These are phyloP conservation scores for Xylaria digitata DNA, from an alignment of 2,329 filamentous ascomycete genomes.

Conservation along the genomic window DNA sequence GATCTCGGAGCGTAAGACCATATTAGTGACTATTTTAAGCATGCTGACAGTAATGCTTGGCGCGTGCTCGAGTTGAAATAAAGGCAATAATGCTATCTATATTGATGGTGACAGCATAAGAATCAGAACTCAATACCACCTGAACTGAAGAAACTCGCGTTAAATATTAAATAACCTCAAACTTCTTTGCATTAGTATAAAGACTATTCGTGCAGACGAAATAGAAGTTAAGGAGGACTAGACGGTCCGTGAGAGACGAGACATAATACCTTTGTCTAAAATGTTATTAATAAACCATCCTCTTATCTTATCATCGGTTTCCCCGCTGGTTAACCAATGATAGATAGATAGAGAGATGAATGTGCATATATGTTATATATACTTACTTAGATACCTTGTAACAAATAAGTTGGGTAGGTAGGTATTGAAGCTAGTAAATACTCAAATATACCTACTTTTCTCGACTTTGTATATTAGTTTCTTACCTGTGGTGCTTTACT, in stretches of 20 bases:
- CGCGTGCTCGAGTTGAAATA: conserved; percentile 11
- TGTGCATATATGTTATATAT: no score
- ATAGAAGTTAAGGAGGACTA: neutral
- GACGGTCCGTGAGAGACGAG: neutral
- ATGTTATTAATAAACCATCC: neutral
- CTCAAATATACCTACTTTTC: neutral
- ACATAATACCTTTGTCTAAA: neutral
- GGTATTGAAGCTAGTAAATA: no score
- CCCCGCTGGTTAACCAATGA: conserved; percentile 24
- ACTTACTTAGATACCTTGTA: neutral
- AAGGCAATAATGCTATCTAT: neutral
- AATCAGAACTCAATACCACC: conserved; percentile 3
- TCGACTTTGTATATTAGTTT: neutral
- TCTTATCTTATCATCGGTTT: conserved; percentile 39
- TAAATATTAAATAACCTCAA: neutral
- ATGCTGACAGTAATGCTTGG: conserved; percentile 10
- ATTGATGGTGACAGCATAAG: conserved; percentile 7
- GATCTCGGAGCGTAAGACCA: neutral
- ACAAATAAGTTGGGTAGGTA: no score
- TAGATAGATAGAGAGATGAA: neutral
- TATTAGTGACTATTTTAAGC: conserved; percentile 1
- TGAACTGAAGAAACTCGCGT: conserved; percentile 8
- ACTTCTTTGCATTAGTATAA: neutral
- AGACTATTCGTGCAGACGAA: neutral
- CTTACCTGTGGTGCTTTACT: neutral